phyloP scores from a whole-genome alignment of 192 early-diverging fungal species.

The Spizellomyces punctatus region DNA sequence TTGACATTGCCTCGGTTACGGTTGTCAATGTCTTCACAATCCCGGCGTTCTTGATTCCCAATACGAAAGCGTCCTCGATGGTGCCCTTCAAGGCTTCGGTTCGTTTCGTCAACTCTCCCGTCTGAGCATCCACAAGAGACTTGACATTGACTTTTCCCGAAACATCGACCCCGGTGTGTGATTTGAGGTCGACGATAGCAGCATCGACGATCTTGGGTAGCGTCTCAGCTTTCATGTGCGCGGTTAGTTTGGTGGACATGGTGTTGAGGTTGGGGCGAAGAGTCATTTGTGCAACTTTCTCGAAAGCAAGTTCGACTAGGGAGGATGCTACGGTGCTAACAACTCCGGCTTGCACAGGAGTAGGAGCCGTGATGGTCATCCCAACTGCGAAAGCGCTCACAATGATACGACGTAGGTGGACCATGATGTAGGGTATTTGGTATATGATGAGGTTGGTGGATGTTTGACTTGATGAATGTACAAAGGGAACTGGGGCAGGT shows the following conservation, averaged over 20 bases:
- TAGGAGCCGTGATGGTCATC: no score
- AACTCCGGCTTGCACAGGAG: no score
- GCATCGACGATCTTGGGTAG: constrained; percentile 4
- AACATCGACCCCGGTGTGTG: not conserved
- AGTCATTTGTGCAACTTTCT: not conserved
- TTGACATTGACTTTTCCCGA: not conserved
- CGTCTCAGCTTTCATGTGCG: constrained; percentile 2
- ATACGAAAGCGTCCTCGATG: not conserved
- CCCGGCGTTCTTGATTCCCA: constrained; percentile 1
- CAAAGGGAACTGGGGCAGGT: no score
- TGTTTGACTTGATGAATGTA: no score
- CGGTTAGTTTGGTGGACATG: not conserved
- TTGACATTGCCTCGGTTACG: constrained; percentile 1
- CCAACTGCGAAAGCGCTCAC: no score
- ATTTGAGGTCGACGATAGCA: not conserved
- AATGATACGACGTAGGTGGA: no score
- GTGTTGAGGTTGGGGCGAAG: constrained; percentile 5
- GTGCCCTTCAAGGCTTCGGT: not conserved
- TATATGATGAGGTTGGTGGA: no score
- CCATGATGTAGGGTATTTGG: no score
- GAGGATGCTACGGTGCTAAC: not conserved
- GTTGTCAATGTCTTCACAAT: not conserved
- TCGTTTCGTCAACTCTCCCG: not conserved
- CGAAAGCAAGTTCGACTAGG: constrained; percentile 1
- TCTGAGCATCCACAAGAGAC: not conserved